These are phyloP conservation scores for Pseudogymnoascus sp. DNA, from an alignment of 2,329 filamentous ascomycete genomes.

Conservation along the genomic window DNA sequence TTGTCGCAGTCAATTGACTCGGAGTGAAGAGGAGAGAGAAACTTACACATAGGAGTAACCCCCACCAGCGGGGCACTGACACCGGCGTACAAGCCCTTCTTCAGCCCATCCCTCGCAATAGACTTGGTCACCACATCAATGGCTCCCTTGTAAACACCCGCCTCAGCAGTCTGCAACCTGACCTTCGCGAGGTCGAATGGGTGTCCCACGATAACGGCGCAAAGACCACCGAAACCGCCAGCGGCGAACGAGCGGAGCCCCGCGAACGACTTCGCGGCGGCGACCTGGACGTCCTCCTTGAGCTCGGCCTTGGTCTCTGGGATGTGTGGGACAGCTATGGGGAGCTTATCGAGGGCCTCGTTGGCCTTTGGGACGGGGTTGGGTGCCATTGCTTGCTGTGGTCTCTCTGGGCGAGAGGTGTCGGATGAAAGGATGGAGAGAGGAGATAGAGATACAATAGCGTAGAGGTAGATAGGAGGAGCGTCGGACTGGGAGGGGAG, in stretches of 20 bases:
- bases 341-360: slow-evolving; percentile 3
- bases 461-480: not conserved
- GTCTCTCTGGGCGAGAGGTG: slow-evolving; percentile 1
- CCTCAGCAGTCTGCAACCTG: slow-evolving; percentile 89
- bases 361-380: slow-evolving; percentile 1
- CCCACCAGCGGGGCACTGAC: slow-evolving; percentile 90
- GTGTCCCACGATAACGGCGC: slow-evolving; percentile 88
- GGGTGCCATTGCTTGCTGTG: not conserved
- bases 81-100: slow-evolving; percentile 84
- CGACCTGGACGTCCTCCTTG: slow-evolving; percentile 22
- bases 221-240: slow-evolving; percentile 87
- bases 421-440: not conserved
- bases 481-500: not conserved
- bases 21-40: not conserved
- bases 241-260: slow-evolving; percentile 75
- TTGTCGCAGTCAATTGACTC: not conserved
- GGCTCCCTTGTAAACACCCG: slow-evolving; percentile 81
- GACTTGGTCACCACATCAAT: slow-evolving; percentile 88
- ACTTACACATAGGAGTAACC: slow-evolving; percentile 97
- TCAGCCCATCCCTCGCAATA: slow-evolving; percentile 74
- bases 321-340: slow-evolving; percentile 21
- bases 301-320: slow-evolving; percentile 27
- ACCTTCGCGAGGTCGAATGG: slow-evolving; percentile 98
- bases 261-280: slow-evolving; percentile 34
- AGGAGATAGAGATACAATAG: not conserved